These are phyloP conservation scores for Medicago ruthenica DNA, from an alignment of 306 rosid species.

Conservation along the genomic window DNA sequence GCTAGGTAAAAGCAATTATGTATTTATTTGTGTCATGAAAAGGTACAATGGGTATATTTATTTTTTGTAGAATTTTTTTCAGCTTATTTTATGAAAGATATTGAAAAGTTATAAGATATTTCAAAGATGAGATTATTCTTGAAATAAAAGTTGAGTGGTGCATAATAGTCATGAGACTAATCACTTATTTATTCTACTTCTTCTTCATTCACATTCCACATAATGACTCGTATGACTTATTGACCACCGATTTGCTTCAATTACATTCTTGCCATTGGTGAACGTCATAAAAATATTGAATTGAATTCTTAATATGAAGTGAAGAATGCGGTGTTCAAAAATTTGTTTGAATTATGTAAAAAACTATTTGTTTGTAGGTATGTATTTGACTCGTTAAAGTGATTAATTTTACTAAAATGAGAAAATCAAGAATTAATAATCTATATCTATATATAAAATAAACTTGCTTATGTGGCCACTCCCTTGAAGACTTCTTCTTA, in stretches of 20 bases:
- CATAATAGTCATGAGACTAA: slow-evolving; percentile 40
- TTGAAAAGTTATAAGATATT: slow-evolving; percentile 37
- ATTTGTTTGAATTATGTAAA: neutral
- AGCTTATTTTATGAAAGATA: slow-evolving; percentile 34
- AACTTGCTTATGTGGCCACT: too few species aligned
- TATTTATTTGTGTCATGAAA: slow-evolving; percentile 19
- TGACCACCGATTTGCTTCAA: slow-evolving; percentile 25
- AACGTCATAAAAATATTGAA: slow-evolving; percentile 27
- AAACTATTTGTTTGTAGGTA: slow-evolving; percentile 12
- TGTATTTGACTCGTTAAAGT: neutral
- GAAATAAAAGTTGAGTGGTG: slow-evolving; percentile 49
- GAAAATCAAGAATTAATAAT: neutral
- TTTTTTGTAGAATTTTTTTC: slow-evolving; percentile 35
- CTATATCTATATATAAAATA: too few species aligned
- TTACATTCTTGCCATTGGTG: slow-evolving; percentile 41
- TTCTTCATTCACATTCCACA: slow-evolving; percentile 34
- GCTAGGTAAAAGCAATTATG: slow-evolving; percentile 25
- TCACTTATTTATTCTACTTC: slow-evolving; percentile 27
- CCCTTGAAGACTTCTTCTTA: too few species aligned
- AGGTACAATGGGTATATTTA: slow-evolving; percentile 16
- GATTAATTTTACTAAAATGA: neutral
- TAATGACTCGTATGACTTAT: slow-evolving; percentile 41
- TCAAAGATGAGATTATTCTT: slow-evolving; percentile 37
- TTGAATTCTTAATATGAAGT: slow-evolving; percentile 9
- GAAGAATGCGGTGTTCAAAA: neutral